A percentile compares a stretch with the other conserved stretches of the same genome.
These are phyloP conservation scores for Tanacetum coccineum DNA, from an alignment of 129 eudicot genomes.

Conservation along the genomic window DNA sequence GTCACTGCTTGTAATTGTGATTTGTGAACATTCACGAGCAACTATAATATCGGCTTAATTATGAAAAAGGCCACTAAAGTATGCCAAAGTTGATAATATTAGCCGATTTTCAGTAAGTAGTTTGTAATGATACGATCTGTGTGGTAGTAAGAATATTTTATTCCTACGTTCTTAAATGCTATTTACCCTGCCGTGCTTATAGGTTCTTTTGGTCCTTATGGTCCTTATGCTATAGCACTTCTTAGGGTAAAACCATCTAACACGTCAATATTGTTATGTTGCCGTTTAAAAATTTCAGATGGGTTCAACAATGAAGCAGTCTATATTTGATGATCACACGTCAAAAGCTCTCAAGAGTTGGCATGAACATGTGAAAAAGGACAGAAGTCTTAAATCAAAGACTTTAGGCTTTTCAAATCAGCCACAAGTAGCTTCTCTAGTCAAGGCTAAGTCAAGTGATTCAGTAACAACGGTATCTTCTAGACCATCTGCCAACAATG, in stretches of 20 bases:
- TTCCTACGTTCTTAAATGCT: too few relatives aligned
- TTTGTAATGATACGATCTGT: too few relatives aligned
- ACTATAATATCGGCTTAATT: too few relatives aligned
- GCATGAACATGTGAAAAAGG: constrained; percentile 68
- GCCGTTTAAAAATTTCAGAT: constrained; percentile 30
- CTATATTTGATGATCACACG: constrained; percentile 89
- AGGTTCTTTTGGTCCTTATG: too few relatives aligned
- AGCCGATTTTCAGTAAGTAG: too few relatives aligned
- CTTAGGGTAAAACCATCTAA: neutral
- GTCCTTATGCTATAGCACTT: too few relatives aligned
- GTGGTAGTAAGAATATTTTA: too few relatives aligned
- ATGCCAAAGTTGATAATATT: too few relatives aligned
- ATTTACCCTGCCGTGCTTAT: too few relatives aligned
- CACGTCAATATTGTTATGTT: neutral
- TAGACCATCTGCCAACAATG: constrained; percentile 38
- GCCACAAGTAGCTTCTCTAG: constrained; percentile 11
- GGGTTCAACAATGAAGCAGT: constrained; percentile 95
- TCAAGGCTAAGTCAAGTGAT: constrained; percentile 16
- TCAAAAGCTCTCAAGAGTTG: constrained; percentile 71
- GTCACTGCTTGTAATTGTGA: neutral
- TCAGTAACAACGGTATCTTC: constrained; percentile 23
- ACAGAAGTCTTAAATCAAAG: constrained; percentile 22
- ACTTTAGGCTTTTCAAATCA: constrained; percentile 30
- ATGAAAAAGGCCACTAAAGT: too few relatives aligned
- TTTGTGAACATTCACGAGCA: neutral